Evolutionary conservation across 176 grass and related monocot species (phyloP).

Genomic region (Alopecurus myosuroides): DNA sequence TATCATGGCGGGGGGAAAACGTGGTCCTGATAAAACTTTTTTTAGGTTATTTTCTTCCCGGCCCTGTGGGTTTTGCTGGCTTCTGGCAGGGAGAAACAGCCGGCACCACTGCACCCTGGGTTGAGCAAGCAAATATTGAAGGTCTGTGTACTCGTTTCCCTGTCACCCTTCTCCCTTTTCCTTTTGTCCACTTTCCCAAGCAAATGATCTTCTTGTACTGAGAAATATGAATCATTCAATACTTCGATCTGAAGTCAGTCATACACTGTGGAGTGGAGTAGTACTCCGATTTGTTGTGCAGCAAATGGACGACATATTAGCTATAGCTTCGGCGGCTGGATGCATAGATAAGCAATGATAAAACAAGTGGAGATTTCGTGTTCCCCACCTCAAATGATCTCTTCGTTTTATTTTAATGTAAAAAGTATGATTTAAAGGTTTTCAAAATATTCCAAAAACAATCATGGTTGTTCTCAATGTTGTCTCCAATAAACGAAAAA

Average conservation of each 20-base stretch:
- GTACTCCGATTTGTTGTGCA: background rate
- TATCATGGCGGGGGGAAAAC: background rate
- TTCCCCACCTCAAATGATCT: too few species aligned
- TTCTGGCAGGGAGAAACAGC: background rate
- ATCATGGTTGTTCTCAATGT: too few species aligned
- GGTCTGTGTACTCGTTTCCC: background rate
- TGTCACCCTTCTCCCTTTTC: background rate
- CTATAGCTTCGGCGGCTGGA: too few species aligned
- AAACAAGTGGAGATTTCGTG: too few species aligned
- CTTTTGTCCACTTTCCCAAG: background rate
- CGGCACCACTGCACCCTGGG: background rate
- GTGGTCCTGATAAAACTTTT: conserved; percentile 15
- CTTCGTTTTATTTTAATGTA: too few species aligned
- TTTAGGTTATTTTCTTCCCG: background rate
- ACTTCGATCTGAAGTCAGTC: background rate
- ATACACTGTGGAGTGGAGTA: background rate
- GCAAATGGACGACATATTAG: background rate
- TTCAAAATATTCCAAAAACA: too few species aligned
- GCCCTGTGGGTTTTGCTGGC: background rate
- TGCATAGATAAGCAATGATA: too few species aligned
- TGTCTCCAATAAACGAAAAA: too few species aligned
- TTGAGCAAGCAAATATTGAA: background rate
- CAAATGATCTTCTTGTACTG: background rate
- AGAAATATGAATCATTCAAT: background rate
- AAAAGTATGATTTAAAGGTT: too few species aligned